Base-by-base conservation (phyloP, 441 rosid genomes). In the Cnidoscolus chayamansa region DNA sequence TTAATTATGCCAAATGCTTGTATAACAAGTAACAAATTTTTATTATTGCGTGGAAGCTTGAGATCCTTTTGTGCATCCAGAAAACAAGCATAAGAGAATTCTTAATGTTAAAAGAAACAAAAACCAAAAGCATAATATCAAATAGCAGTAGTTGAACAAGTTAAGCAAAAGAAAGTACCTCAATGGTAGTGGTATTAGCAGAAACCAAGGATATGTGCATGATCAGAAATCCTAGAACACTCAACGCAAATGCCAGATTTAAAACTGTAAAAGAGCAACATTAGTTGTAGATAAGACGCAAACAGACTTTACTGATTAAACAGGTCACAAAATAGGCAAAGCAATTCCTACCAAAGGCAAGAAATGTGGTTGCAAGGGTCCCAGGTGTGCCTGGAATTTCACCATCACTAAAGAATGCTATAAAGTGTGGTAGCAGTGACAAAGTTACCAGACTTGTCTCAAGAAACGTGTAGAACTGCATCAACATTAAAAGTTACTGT, bases 371-470 rank as follows among this genome's bases (percentile, higher is more conserved):
- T 7, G 94, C 97, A 35, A 92, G 94, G 19, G 89, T 87, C 72
- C 97, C 87, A 0, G 97, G 97, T 10, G 94, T 85, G 74, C 96
- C 96, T 5, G 94, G 97, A 79, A 92, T 88, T 83, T 90, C 97
- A 74, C 84, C 94, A 54, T 92, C 97, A 55, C 90, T 86, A 81
- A 92, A 92, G 78, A 92, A 90, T 5, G 94, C 90, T 64, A 92
- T 80, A 78, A 92, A 90, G 77, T 88, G 89, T 10, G 91, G 97
- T 79, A 90, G 79, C 55, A 92, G 80, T n/a, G 90, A 86, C 74
- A 88, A 60, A 60, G 93, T 86, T 74, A 90, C 97, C 2, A 92
- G 86, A 75, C 75, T 90, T 72, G 97, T 90, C 88, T 92, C 97
- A 19, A 90, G 80, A 81, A 92, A 92, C 1, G 97, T 90, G 83